phyloP scores from a whole-genome alignment of 441 rosid genomes.

The Croton setiger region DNA sequence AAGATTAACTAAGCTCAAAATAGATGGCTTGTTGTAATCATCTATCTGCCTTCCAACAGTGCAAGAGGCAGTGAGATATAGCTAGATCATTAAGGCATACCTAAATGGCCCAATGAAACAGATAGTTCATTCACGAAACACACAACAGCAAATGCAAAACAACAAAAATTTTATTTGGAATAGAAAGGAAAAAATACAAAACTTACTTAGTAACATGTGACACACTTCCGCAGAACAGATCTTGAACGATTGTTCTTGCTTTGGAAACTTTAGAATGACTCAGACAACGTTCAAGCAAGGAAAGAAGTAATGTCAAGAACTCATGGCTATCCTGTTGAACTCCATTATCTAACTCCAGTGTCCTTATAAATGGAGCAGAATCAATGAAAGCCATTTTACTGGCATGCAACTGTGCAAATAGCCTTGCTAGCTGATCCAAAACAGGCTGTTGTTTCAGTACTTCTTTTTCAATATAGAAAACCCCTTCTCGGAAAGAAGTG shows the following conservation, averaged over 20 bases:
- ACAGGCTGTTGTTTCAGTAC: slow-evolving; percentile 73
- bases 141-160: not conserved
- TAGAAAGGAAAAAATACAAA: not conserved
- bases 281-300: slow-evolving; percentile 90
- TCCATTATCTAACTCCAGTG: slow-evolving; percentile 91
- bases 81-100: not conserved
- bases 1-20: not conserved
- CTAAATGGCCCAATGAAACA: not conserved
- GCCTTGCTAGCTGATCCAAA: slow-evolving; percentile 80
- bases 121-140: not conserved
- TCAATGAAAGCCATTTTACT: slow-evolving; percentile 85
- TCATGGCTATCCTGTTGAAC: slow-evolving; percentile 98
- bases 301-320: slow-evolving; percentile 86
- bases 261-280: slow-evolving; percentile 58
- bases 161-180: not conserved
- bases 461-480: slow-evolving; percentile 80
- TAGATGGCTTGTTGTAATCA: not conserved
- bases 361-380: slow-evolving; percentile 91
- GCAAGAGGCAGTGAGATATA: not conserved
- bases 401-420: slow-evolving; percentile 82
- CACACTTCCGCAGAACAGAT: slow-evolving; percentile 96
- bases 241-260: slow-evolving; percentile 82
- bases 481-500: slow-evolving; percentile 66
- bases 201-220: slow-evolving; percentile 98
- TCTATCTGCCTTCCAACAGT: not conserved